A percentile compares a stretch with the other conserved stretches of the same genome.
Evolutionary conservation across 768 basidiomycete genomes (phyloP).

Genomic region (Podaxis sp.): DNA sequence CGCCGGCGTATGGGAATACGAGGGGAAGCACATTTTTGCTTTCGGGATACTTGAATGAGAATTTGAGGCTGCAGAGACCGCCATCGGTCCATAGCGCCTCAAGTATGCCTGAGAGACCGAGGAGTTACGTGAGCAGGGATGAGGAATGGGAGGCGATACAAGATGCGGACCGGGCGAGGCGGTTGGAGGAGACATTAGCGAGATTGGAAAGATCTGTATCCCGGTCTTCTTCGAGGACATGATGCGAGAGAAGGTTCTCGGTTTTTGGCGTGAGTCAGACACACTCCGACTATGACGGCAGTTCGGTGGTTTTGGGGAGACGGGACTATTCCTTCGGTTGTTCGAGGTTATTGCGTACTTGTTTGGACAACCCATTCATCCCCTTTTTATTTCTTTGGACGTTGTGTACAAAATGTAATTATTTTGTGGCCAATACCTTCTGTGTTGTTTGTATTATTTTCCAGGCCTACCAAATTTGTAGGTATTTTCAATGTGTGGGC

Average conservation of each 20-base stretch:
- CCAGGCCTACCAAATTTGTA: neutral
- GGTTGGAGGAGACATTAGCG: slow-evolving; percentile 57
- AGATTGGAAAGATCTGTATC: slow-evolving; percentile 35
- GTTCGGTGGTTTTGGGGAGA: neutral
- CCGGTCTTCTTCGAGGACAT: neutral
- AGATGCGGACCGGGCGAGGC: slow-evolving; percentile 51
- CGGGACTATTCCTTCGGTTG: neutral
- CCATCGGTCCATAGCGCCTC: slow-evolving; percentile 32
- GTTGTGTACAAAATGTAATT: neutral
- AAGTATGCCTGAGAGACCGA: slow-evolving; percentile 38
- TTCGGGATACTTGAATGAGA: slow-evolving; percentile 48
- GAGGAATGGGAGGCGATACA: slow-evolving; percentile 57
- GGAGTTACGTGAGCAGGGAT: slow-evolving; percentile 55
- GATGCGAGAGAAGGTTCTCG: neutral
- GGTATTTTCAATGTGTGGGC: neutral
- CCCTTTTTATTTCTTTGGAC: neutral
- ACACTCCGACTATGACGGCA: neutral
- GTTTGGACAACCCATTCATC: neutral
- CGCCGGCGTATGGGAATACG: slow-evolving; percentile 77
- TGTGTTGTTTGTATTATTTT: neutral
- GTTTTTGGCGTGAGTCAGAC: neutral
- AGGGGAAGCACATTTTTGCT: slow-evolving; percentile 67
- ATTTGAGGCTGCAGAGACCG: slow-evolving; percentile 49
- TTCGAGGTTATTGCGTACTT: neutral
- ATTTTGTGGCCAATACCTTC: neutral